Evolutionary conservation across 768 basidiomycete genomes (phyloP).

Genomic region (Boletus edulis): DNA sequence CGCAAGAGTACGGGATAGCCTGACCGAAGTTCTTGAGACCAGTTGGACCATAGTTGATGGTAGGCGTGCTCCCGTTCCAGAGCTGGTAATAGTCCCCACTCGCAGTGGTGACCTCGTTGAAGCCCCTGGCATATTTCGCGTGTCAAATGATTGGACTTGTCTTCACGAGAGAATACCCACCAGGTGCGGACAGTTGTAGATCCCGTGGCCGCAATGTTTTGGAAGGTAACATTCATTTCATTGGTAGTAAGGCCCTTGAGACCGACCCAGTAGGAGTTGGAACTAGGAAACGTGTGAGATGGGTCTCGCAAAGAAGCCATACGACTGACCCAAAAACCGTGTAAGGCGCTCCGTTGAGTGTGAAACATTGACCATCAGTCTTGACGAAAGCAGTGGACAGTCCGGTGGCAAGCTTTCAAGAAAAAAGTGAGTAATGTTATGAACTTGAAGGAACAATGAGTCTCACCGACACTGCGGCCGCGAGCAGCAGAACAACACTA

Average conservation of each 20-base stretch:
- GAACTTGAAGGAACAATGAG: not conserved
- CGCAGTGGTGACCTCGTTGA: conserved; percentile 52
- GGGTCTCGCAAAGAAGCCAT: not conserved
- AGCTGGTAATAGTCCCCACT: conserved; percentile 53
- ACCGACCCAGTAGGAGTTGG: conserved; percentile 61
- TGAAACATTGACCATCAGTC: conserved; percentile 51
- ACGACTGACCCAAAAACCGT: conserved; percentile 52
- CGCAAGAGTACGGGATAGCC: not conserved
- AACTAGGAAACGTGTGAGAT: conserved; percentile 23
- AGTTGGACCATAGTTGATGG: conserved; percentile 52
- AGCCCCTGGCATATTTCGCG: conserved; percentile 43
- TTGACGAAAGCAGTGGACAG: conserved; percentile 39
- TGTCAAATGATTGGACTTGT: not conserved
- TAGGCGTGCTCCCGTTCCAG: conserved; percentile 49
- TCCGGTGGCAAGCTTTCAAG: conserved; percentile 6
- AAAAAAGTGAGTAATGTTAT: not conserved
- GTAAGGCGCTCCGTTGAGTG: conserved; percentile 46
- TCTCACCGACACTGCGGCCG: conserved; percentile 11
- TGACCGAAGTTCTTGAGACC: conserved; percentile 52
- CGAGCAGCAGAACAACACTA: conserved; percentile 5
- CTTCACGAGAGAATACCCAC: conserved; percentile 22
- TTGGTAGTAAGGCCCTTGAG: conserved; percentile 44
- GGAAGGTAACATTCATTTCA: conserved; percentile 50
- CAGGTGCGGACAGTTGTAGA: conserved; percentile 55
- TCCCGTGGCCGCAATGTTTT: conserved; percentile 49